phyloP scores from a whole-genome alignment of 1,284 basidiomycete genomes.

The Wolfiporia cocos region DNA sequence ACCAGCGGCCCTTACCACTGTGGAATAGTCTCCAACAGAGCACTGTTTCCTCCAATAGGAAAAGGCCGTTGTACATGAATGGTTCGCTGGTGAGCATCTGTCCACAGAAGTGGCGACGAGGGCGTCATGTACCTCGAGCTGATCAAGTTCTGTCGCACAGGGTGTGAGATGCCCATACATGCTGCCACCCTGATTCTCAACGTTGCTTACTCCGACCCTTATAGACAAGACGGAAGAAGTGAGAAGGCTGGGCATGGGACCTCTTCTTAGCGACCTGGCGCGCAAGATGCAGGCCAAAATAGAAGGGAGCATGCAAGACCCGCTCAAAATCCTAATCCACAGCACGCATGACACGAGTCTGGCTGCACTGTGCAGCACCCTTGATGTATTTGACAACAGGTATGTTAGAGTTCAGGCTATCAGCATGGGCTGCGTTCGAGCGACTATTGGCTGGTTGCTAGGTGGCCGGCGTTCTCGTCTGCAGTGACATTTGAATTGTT shows the following conservation, averaged over 20 bases:
- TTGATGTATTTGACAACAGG: constrained; percentile 75
- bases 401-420: too few relatives aligned
- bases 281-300: constrained; percentile 56
- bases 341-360: constrained; percentile 75
- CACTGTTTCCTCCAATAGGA: constrained; percentile 45
- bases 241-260: constrained; percentile 72
- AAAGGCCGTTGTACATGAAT: constrained; percentile 69
- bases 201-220: neutral
- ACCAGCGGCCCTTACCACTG: too few relatives aligned
- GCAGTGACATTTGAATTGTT: constrained; percentile 73
- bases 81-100: constrained; percentile 61
- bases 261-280: constrained; percentile 58
- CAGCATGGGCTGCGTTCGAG: too few relatives aligned
- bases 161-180: constrained; percentile 23
- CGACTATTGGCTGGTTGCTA: too few relatives aligned
- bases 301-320: constrained; percentile 36
- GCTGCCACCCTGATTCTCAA: neutral
- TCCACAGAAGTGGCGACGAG: neutral
- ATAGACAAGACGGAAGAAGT: constrained; percentile 72
- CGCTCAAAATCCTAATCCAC: constrained; percentile 60
- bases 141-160: constrained; percentile 11
- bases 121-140: constrained; percentile 2
- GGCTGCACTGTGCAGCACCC: constrained; percentile 59
- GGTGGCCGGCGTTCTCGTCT: constrained; percentile 73
- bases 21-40: too few relatives aligned